Percentiles rank a stretch among this genome's conserved stretches.
These are phyloP conservation scores for Pouteria campechiana DNA, from an alignment of 179 eudicot species.

Conservation along the genomic window DNA sequence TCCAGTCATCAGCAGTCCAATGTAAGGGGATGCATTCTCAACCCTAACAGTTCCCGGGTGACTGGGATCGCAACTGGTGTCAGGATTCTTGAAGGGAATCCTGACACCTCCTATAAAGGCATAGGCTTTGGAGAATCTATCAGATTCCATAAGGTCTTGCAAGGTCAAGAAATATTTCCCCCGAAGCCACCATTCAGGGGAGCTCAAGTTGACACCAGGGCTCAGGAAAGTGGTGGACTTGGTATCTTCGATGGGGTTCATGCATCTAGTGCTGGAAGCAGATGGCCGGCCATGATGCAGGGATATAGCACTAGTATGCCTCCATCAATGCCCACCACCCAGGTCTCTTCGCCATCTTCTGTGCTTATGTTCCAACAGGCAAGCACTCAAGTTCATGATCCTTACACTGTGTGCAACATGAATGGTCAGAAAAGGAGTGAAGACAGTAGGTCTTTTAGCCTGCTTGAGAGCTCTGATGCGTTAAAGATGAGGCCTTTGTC, in stretches of 20 bases:
- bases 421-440: too few relatives aligned
- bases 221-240: constrained; percentile 12
- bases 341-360: constrained; percentile 60
- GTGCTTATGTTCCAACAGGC: constrained; percentile 49
- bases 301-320: constrained; percentile 7
- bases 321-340: constrained; percentile 13
- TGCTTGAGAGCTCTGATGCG: too few relatives aligned
- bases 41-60: constrained; percentile 6
- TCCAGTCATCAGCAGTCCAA: constrained; percentile 29
- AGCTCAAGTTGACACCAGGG: constrained; percentile 9
- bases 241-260: constrained; percentile 35
- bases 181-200: constrained; percentile 22
- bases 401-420: neutral
- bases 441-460: too few relatives aligned
- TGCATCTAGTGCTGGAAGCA: constrained; percentile 24
- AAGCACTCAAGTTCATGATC: constrained; percentile 10
- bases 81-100: constrained; percentile 19
- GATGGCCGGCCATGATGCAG: constrained; percentile 10
- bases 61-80: constrained; percentile 11
- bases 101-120: constrained; percentile 20
- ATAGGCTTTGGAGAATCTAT: constrained; percentile 45
- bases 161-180: constrained; percentile 91
- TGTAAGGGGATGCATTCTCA: constrained; percentile 27
- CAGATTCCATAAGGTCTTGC: constrained; percentile 84
- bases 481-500: too few relatives aligned